Percentiles rank a stretch among this genome's conserved stretches.
phyloP scores from a whole-genome alignment of 1,139 yeast species.

The Komagataea norvegica region DNA sequence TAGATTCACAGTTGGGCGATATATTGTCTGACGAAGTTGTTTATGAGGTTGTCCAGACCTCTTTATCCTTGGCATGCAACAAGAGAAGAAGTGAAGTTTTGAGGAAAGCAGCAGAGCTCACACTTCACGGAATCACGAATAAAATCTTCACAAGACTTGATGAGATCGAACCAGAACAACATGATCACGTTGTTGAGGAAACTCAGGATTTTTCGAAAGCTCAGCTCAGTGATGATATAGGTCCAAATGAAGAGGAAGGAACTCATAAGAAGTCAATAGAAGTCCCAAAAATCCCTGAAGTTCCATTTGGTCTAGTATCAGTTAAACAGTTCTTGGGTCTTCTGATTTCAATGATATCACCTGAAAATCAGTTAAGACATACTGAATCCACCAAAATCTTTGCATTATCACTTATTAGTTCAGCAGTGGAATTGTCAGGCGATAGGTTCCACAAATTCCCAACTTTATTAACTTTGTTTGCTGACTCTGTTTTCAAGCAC shows the following conservation, averaged over 20 bases:
- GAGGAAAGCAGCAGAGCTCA: conserved; percentile 84
- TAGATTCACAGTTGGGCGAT: conserved; percentile 60
- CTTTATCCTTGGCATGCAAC: conserved; percentile 88
- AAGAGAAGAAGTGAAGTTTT: conserved; percentile 87
- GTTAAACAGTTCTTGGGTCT: conserved; percentile 50
- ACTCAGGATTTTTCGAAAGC: conserved; percentile 33
- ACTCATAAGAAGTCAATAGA: conserved; percentile 24
- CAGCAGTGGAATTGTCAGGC: conserved; percentile 83
- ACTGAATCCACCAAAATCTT: conserved; percentile 84
- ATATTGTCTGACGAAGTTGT: conserved; percentile 75
- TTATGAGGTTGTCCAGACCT: conserved; percentile 86
- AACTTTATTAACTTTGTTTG: conserved; percentile 59
- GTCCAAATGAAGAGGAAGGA: conserved; percentile 26
- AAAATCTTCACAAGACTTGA: conserved; percentile 61
- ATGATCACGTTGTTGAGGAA: conserved; percentile 27
- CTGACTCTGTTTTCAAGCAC: conserved; percentile 80
- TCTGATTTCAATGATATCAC: conserved; percentile 78
- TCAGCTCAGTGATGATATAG: conserved; percentile 32
- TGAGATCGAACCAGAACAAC: conserved; percentile 48
- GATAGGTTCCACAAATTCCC: conserved; percentile 59
- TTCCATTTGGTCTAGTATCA: conserved; percentile 34
- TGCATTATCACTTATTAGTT: conserved; percentile 70
- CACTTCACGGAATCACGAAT: conserved; percentile 67
- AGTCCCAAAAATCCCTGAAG: conserved; percentile 16
- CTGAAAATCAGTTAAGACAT: conserved; percentile 77